Percentiles rank a stretch among this genome's conserved stretches.
Conservation (phyloP, 371 early-diverging fungal genomes). For the Parasitella parasitica region DNA sequence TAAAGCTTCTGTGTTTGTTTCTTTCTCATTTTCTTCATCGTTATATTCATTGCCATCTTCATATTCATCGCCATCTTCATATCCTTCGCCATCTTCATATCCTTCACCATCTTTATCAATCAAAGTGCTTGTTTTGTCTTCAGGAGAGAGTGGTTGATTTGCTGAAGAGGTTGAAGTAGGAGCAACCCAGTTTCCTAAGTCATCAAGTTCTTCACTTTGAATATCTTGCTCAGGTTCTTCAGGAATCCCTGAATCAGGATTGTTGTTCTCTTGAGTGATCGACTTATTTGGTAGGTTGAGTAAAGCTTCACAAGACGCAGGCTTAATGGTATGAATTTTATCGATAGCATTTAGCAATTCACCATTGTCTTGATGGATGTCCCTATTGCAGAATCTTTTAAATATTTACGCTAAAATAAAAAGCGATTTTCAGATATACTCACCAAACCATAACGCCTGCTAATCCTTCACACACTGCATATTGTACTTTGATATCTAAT, state of each 20-base stretch:
- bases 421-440: neutral
- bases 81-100: constrained; percentile 5
- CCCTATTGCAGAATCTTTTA: constrained; percentile 20
- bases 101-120: neutral
- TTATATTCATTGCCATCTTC: neutral
- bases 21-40: neutral
- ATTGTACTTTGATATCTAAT: constrained; percentile 56
- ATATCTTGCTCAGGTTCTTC: neutral
- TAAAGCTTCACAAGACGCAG: neutral
- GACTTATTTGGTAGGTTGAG: neutral
- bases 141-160: neutral
- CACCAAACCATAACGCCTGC: constrained; percentile 72
- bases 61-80: neutral
- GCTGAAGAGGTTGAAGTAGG: neutral
- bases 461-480: constrained; percentile 49
- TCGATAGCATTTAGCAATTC: constrained; percentile 50
- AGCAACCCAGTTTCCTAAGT: neutral
- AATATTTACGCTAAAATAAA: neutral
- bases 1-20: neutral
- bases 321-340: constrained; percentile 25
- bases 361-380: constrained; percentile 55
- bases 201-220: neutral
- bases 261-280: neutral
- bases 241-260: neutral
- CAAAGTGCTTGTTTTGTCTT: neutral